Base-by-base conservation (phyloP, 148 eudicot genomes). In the Mesembryanthemum crystallinum region DNA sequence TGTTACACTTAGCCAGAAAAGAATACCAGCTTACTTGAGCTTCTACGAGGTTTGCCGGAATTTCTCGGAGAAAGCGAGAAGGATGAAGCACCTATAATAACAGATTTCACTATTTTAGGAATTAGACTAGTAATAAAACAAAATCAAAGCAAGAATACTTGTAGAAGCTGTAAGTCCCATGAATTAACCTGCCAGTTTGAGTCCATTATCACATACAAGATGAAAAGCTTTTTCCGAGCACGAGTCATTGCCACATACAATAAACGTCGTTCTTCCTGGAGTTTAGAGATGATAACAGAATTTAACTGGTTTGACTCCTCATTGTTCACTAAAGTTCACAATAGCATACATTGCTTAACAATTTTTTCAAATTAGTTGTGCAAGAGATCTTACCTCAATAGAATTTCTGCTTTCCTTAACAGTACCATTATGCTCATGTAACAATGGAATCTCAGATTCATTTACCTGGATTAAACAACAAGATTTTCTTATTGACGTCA, bases 161-260 rank as follows among this genome's bases (percentile, higher is more conserved):
- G 58, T 33, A 71, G n/a, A 59, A 42, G 47, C 29, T 35, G 39
- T 35, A n/a, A n/a, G n/a, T n/a, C 28, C 30, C 25, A 69, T 62
- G 59, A 35, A 76, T 17, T 57, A 71, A 94, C 98, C 98, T 92
- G 98, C 97, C 97, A 94, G 85, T 85, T 88, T 73, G 96, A 87
- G 82, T 94, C 96, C 89, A 86, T 86, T 51, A 88, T 73, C 65
- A 92, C 85, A 76, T 94, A 82, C 65, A 89, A 85, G 35, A 94
- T 85, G 80, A 84, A 87, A 78, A 94, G 93, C 75, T 90, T 94
- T 74, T 87, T 90, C 55, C 93, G 83, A 71, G 98, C 97, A 78
- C 98, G 97, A 79, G 98, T 92, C 95, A 94, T 92, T n/a, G 97
- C 98, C 62, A 94, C 98, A 77, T 92, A 94, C 62, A 94, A 75